Base-by-base conservation (phyloP, 352 stramenopile genomes). In the Phytopythium chamaehyphon region DNA sequence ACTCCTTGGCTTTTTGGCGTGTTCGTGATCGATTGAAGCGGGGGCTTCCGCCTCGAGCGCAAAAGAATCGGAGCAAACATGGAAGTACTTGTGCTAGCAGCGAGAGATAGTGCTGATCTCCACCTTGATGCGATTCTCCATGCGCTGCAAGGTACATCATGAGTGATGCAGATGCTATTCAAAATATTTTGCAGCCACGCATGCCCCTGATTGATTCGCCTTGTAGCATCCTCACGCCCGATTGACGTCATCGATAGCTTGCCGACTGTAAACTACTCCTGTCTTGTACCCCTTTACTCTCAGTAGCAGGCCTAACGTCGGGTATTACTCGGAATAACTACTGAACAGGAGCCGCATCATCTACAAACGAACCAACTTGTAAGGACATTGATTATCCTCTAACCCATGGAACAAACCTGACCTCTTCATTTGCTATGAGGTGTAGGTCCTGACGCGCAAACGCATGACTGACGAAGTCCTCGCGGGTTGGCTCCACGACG, bases 11-110 rank as follows among this genome's bases (percentile, higher is more conserved):
- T 33, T 33, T 33, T 9, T 9, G 28, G 9, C 28, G 28, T 33
- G 15, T 43, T 8, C 28, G 28, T 33, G 5, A 9, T 33, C 9
- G 28, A 33, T 33, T 33, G 28, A 33, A 33, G 28, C 28, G 28
- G 28, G 28, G 28, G 28, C 28, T 5, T 33, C 28, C 28, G 28
- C 28, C 28, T 33, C 28, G 9, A 33, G 28, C 9, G 28, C 28
- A 33, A 33, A 33, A 33, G 28, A 10, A 5, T 33, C 14, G 37
- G 15, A 21, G 15, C 10, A 16, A 21, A 3, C 28, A 74, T 77
- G 68, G 68, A 77, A 18, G 68, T 73, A 36, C 37, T 77, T 18
- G 50, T 77, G 6, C 42, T 77, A 40, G 61, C 46, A 39, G 58
- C 53, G 45, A 69, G 55, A n/a, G 51, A 57, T 9, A 54, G 46